Evolutionary conservation across 495 filamentous ascomycete species (phyloP).

Genomic region (Penicillium lagena): DNA sequence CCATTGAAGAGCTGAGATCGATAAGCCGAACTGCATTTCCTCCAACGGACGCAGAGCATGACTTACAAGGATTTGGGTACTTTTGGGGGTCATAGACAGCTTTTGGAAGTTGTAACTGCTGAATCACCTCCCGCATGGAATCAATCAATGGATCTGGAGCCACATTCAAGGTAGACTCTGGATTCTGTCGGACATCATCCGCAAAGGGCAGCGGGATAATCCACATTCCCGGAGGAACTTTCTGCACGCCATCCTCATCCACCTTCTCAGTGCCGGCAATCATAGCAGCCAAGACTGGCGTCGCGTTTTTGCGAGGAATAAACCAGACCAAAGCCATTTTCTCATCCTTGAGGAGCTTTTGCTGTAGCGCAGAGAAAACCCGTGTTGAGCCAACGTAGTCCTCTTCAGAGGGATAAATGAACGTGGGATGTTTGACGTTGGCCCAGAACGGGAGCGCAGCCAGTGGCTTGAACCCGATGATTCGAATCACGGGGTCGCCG

Average conservation of each 20-base stretch:
- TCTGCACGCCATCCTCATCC: conserved; percentile 60
- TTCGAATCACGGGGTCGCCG: conserved; percentile 73
- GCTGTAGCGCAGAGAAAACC: conserved; percentile 85
- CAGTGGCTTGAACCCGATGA: conserved; percentile 89
- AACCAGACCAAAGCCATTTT: conserved; percentile 89
- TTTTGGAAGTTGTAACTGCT: conserved; percentile 86
- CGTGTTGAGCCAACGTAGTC: conserved; percentile 85
- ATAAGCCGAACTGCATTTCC: not conserved
- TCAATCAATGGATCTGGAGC: conserved; percentile 69
- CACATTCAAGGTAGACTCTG: conserved; percentile 47
- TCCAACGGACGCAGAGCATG: not conserved
- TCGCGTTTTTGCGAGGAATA: conserved; percentile 70
- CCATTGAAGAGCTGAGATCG: conserved; percentile 70
- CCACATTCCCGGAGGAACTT: conserved; percentile 82
- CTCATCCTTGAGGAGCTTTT: conserved; percentile 69
- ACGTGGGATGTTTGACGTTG: conserved; percentile 74
- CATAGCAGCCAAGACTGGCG: conserved; percentile 73
- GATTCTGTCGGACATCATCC: conserved; percentile 78
- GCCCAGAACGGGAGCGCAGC: conserved; percentile 77
- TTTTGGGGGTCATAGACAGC: conserved; percentile 73
- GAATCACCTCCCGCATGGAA: conserved; percentile 70
- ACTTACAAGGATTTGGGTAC: conserved; percentile 77
- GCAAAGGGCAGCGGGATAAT: conserved; percentile 81
- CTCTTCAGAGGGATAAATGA: conserved; percentile 92
- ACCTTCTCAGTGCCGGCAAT: conserved; percentile 63